These are phyloP conservation scores for Leptomonas seymouri DNA, from an alignment of 208 protist genomes.

Conservation along the genomic window DNA sequence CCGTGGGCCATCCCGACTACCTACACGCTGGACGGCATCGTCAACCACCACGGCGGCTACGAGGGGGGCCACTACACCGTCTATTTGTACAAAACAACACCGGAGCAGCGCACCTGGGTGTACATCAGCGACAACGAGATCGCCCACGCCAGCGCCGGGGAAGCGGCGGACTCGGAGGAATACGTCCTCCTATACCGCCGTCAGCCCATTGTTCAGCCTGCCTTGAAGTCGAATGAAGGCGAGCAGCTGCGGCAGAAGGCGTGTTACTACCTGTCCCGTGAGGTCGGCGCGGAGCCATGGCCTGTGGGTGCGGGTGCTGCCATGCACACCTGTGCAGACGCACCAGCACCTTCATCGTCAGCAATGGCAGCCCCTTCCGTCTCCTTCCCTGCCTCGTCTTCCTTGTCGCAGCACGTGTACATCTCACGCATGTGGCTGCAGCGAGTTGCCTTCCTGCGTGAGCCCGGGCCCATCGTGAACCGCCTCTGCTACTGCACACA, in stretches of 20 bases:
- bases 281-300: background rate
- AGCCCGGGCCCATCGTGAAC: conserved; percentile 87
- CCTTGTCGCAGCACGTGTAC: conserved; percentile 39
- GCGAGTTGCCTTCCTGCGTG: conserved; percentile 71
- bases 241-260: conserved; percentile 62
- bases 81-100: conserved; percentile 64
- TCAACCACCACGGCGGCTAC: conserved; percentile 86
- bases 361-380: background rate
- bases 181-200: conserved; percentile 89
- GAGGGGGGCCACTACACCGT: conserved; percentile 88
- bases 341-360: background rate
- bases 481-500: conserved; percentile 70
- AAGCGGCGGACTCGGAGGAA: conserved; percentile 77
- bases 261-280: conserved; percentile 43
- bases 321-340: too few species aligned
- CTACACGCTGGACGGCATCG: conserved; percentile 82
- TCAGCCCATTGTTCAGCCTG: conserved; percentile 53
- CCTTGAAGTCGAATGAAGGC: conserved; percentile 25
- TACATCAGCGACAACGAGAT: conserved; percentile 82
- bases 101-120: conserved; percentile 59
- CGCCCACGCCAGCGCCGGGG: conserved; percentile 24
- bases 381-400: background rate
- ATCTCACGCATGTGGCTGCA: conserved; percentile 87
- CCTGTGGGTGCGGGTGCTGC: too few species aligned
- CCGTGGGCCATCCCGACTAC: conserved; percentile 44